phyloP scores from a whole-genome alignment of 768 basidiomycete species.

The Leccinum longicurvipes region DNA sequence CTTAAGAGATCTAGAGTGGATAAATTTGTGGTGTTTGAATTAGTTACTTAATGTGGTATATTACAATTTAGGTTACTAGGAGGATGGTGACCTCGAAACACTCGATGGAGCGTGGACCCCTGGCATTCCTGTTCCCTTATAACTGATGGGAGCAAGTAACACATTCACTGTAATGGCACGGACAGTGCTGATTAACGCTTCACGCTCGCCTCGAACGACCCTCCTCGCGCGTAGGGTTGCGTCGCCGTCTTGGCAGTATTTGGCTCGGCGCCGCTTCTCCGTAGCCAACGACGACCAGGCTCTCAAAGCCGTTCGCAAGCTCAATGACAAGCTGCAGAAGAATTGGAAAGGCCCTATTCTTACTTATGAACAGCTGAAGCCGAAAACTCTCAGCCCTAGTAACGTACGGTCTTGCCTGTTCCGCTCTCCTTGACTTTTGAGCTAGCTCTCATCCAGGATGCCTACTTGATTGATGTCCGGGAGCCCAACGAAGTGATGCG shows the following conservation, averaged over 20 bases:
- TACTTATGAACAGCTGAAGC: conserved; percentile 79
- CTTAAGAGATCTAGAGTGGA: too few species aligned
- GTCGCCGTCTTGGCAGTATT: conserved; percentile 11
- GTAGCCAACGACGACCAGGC: conserved; percentile 23
- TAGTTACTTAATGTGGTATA: too few species aligned
- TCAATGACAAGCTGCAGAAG: conserved; percentile 42
- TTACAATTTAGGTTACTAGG: too few species aligned
- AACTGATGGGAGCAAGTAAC: background rate
- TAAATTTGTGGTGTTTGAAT: too few species aligned
- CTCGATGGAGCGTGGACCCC: too few species aligned
- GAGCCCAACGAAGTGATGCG: conserved; percentile 89
- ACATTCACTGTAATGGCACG: conserved; percentile 23
- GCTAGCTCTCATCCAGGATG: conserved; percentile 43
- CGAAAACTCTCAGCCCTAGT: conserved; percentile 72
- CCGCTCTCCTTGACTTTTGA: conserved; percentile 1
- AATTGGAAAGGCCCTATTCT: conserved; percentile 79
- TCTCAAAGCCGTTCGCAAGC: conserved; percentile 30
- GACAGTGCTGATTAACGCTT: conserved; percentile 10
- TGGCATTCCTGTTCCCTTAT: too few species aligned
- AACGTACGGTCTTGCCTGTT: conserved; percentile 37
- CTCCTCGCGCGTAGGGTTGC: conserved; percentile 3
- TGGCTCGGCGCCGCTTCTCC: conserved; percentile 36
- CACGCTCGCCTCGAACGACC: conserved; percentile 13
- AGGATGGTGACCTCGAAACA: too few species aligned
- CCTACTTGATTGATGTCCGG: conserved; percentile 84